These are phyloP conservation scores for Streptanthus diversifolius DNA, from an alignment of 345 rosid genomes.

Conservation along the genomic window DNA sequence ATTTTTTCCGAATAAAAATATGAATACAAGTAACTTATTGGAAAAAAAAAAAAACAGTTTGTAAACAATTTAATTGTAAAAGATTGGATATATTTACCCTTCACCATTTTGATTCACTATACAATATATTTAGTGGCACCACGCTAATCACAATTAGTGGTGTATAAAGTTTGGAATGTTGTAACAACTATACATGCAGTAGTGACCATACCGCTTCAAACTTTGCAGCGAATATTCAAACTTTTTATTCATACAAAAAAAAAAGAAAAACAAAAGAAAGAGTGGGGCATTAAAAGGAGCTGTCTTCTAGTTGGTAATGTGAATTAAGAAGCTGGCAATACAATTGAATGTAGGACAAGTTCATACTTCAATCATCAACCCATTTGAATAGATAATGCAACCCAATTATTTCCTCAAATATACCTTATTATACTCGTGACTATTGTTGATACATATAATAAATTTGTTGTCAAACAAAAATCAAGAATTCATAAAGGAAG, in stretches of 20 bases:
- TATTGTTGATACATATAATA: neutral
- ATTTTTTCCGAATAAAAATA: neutral
- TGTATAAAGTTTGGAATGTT: slow-evolving; percentile 13
- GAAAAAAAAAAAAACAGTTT: neutral
- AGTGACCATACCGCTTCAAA: slow-evolving; percentile 17
- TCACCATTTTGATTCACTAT: neutral
- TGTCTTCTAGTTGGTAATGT: slow-evolving; percentile 32
- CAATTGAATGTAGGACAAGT: slow-evolving; percentile 21
- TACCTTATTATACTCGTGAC: slow-evolving; percentile 10
- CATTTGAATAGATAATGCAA: slow-evolving; percentile 11
- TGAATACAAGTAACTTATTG: neutral
- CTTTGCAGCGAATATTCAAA: slow-evolving; percentile 26
- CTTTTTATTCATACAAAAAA: neutral
- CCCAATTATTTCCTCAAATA: slow-evolving; percentile 17
- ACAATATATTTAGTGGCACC: neutral
- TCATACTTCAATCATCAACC: slow-evolving; percentile 15
- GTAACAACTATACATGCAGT: neutral
- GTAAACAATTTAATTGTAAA: neutral
- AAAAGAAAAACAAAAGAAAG: neutral
- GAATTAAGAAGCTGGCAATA: slow-evolving; percentile 28
- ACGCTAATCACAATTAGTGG: slow-evolving; percentile 2
- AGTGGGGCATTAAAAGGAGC: slow-evolving; percentile 24
- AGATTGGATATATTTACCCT: neutral
- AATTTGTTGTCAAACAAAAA: slow-evolving; percentile 11
- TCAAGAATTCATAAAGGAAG: slow-evolving; percentile 27